phyloP scores from a whole-genome alignment of 345 rosid genomes.

The Moringa oleifera region DNA sequence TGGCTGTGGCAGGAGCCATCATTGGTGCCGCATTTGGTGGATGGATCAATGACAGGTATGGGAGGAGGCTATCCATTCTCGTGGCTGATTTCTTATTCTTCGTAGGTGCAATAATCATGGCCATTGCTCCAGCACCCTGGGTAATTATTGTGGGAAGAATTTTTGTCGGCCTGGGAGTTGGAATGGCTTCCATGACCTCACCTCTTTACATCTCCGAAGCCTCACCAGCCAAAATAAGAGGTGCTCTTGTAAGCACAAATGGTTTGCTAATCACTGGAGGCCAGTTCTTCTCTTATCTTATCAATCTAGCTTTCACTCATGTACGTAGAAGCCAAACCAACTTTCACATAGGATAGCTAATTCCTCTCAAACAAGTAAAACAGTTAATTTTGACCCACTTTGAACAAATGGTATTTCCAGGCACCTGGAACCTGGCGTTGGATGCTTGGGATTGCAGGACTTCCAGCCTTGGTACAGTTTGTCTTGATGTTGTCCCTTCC shows the following conservation, averaged over 20 bases:
- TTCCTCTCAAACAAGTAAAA: neutral
- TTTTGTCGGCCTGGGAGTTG: slow-evolving; percentile 85
- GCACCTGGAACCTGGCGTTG: slow-evolving; percentile 83
- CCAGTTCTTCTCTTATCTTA: slow-evolving; percentile 72
- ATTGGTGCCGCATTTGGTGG: slow-evolving; percentile 85
- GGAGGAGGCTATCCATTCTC: slow-evolving; percentile 58
- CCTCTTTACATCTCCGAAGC: slow-evolving; percentile 93
- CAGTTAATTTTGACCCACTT: neutral
- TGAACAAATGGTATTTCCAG: slow-evolving; percentile 20
- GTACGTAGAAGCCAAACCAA: slow-evolving; percentile 25
- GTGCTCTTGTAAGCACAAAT: slow-evolving; percentile 83
- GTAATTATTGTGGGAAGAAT: slow-evolving; percentile 65
- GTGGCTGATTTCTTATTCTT: slow-evolving; percentile 63
- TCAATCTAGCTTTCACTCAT: slow-evolving; percentile 73
- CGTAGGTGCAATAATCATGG: slow-evolving; percentile 67
- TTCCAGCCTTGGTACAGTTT: slow-evolving; percentile 65
- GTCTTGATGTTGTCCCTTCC: slow-evolving; percentile 62
- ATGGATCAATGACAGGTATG: slow-evolving; percentile 65
- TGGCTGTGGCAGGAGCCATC: slow-evolving; percentile 87
- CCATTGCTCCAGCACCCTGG: slow-evolving; percentile 63
- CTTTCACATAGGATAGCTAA: neutral
- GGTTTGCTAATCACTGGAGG: slow-evolving; percentile 84
- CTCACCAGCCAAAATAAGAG: slow-evolving; percentile 85
- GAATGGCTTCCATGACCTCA: slow-evolving; percentile 94
- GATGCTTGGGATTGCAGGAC: slow-evolving; percentile 84